Evolutionary conservation across 192 early-diverging fungal genomes (phyloP), one percentile per base, ranked within the genome.

Genomic region (Podila minutissima): DNA sequence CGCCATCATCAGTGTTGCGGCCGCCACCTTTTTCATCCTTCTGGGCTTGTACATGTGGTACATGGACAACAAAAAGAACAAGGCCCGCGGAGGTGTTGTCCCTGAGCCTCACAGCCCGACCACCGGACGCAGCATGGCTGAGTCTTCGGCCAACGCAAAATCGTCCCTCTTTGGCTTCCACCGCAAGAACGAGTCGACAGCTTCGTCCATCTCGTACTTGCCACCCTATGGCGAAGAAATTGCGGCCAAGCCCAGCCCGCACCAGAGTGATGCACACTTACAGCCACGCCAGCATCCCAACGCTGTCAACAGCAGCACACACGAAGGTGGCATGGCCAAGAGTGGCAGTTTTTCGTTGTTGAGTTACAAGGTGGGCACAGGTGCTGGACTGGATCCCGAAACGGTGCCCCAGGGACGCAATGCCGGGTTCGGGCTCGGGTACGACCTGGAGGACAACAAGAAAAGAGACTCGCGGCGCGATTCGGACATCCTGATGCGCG

Each of bases 321-420:
- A 24, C 22, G 53, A 55, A 66, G 49, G 24, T 24, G 17, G 12
- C 5, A 65, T 65, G 33, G 24, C 49, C 28, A 53, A 38, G 19
- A 24, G 64, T 50, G 64, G 55, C 31, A 67, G 53, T 26, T 58
- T 48, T 24, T 67, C 66, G n/a, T 1, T 41, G 10, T 28, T 67
- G 59, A 71, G 67, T 10, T 69, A 69, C 55, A 62, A 67, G 46
- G 62, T 75, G 12, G 74, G 74, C 50, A 75, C 74, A 5, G 74
- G 74, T 12, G 74, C 65, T 8, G 74, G 74, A 15, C 55, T 75
- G 29, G 72, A 74, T 10, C 72, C 72, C 0, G 72, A 60, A 2
- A 62, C 67, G n/a, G 74, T 69, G 37, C 62, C 61, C 24, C 74
- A 75, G 26, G 74, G 66, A 33, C 74, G 74, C 12, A 75, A 69